Conservation (phyloP, 805 yeast species). For the Blastobotrys americana region DNA sequence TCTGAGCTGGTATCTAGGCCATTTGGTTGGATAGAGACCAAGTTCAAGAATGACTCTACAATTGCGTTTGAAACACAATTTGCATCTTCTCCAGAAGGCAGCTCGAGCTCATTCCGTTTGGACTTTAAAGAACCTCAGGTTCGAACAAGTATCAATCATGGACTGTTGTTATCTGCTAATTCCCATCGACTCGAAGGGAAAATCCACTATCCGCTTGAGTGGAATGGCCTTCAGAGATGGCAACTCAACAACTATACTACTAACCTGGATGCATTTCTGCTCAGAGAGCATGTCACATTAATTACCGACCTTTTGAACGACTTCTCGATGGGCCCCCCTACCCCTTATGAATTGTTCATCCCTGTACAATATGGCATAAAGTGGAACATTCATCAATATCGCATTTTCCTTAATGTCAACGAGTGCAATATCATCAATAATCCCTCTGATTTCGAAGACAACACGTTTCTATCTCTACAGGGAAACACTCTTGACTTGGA, state of each 20-base stretch:
- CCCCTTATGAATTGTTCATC: constrained; percentile 67
- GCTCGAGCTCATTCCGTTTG: constrained; percentile 42
- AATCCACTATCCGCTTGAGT: constrained; percentile 63
- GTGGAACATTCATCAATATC: constrained; percentile 53
- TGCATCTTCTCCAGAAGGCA: constrained; percentile 50
- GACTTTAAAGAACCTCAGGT: constrained; percentile 52
- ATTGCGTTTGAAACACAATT: constrained; percentile 42
- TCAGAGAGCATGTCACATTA: constrained; percentile 76
- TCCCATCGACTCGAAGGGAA: constrained; percentile 48
- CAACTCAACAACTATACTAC: constrained; percentile 45
- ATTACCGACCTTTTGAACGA: constrained; percentile 68
- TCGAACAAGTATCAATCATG: constrained; percentile 84
- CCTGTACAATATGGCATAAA: constrained; percentile 58
- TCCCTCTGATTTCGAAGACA: constrained; percentile 77
- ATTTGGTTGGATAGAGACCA: constrained; percentile 88
- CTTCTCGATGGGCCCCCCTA: constrained; percentile 57
- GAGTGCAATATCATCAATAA: constrained; percentile 83
- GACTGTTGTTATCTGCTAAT: constrained; percentile 58
- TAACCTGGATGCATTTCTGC: constrained; percentile 51
- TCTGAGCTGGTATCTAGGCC: constrained; percentile 43
- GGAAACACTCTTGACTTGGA: constrained; percentile 49
- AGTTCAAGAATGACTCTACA: constrained; percentile 47
- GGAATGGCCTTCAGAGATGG: constrained; percentile 82
- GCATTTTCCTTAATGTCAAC: constrained; percentile 69
- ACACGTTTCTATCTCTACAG: constrained; percentile 64